A percentile compares a stretch with the other conserved stretches of the same genome.
These are phyloP conservation scores for Schoenoplectus triqueter DNA, from an alignment of 202 grass and related monocot species.

Conservation along the genomic window DNA sequence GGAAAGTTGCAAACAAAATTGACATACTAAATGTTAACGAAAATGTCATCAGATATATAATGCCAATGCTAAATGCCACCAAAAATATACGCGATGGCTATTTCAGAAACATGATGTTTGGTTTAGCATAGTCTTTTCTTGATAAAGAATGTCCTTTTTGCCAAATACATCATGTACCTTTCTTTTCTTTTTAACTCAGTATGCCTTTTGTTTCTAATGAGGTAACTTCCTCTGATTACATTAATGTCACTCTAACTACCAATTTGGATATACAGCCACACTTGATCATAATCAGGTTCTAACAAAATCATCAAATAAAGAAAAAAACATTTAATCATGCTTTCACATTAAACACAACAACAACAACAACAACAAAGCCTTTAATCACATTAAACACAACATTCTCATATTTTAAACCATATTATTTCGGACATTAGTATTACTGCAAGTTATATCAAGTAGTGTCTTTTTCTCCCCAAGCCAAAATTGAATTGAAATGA, in stretches of 20 bases:
- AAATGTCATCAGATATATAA: neutral
- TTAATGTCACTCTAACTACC: neutral
- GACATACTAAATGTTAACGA: neutral
- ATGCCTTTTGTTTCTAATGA: neutral
- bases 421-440: neutral
- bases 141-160: neutral
- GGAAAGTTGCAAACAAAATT: slow-evolving; percentile 38
- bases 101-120: neutral
- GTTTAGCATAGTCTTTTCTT: neutral
- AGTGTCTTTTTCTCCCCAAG: neutral
- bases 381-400: neutral
- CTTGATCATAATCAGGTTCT: neutral
- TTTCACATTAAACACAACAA: too few relatives aligned
- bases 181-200: neutral
- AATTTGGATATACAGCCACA: slow-evolving; percentile 5
- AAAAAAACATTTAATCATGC: neutral
- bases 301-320: neutral
- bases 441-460: neutral
- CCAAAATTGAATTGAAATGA: neutral
- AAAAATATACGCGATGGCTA: neutral
- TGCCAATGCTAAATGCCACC: neutral
- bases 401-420: neutral
- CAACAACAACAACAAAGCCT: too few relatives aligned
- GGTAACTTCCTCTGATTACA: neutral
- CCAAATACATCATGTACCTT: neutral